Evolutionary conservation across 805 yeast species (phyloP).

Genomic region (Wickerhamiella allomyrinae): DNA sequence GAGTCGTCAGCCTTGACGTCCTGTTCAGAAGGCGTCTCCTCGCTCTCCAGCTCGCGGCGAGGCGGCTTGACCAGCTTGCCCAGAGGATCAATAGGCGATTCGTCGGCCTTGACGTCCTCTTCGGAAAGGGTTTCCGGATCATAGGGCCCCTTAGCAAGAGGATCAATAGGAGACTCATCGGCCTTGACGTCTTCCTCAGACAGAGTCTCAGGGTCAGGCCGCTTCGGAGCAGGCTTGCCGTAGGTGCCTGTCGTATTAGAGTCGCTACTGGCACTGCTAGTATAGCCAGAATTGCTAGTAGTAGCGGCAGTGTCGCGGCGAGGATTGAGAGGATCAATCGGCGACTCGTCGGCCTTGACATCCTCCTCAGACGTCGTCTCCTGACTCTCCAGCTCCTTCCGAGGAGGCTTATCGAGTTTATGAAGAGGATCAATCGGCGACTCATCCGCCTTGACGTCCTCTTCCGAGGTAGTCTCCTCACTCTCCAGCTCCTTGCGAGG

Average conservation of each 20-base stretch:
- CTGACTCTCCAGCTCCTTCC: slow-evolving; percentile 7
- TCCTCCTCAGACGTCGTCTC: slow-evolving; percentile 11
- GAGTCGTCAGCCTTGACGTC: slow-evolving; percentile 5
- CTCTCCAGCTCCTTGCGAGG: not conserved
- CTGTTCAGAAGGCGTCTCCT: slow-evolving; percentile 3
- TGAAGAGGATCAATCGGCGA: not conserved
- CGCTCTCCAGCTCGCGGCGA: not conserved
- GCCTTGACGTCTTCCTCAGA: slow-evolving; percentile 4
- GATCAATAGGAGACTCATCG: not conserved
- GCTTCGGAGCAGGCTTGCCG: not conserved
- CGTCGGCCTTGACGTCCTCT: slow-evolving; percentile 11
- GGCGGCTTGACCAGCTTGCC: not conserved
- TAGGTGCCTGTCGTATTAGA: no score
- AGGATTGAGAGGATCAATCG: not conserved
- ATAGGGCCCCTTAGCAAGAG: not conserved
- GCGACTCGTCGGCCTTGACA: slow-evolving; percentile 12
- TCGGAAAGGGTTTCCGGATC: slow-evolving; percentile 4
- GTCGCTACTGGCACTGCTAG: no score
- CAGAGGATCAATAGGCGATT: not conserved
- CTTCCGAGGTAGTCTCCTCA: slow-evolving; percentile 2
- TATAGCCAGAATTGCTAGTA: no score
- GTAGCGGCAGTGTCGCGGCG: no score
- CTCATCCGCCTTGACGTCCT: slow-evolving; percentile 5
- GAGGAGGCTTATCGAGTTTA: slow-evolving; percentile 1
- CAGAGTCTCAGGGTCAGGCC: no score